phyloP scores from a whole-genome alignment of 305 asterid species.

The Solanum chacoense region DNA sequence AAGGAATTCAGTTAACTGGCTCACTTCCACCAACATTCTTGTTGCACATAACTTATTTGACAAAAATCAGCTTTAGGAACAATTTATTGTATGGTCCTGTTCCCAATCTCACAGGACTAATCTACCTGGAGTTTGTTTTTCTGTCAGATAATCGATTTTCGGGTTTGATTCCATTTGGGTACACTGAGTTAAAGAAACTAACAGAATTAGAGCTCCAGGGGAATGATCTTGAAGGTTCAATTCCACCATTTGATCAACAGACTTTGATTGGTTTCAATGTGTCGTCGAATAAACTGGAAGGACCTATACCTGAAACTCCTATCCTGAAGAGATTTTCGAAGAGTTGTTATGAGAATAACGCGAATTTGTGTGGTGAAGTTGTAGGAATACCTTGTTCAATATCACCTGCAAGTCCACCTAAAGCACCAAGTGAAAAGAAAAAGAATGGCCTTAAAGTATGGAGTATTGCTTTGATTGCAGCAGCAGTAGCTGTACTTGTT shows the following conservation, averaged over 20 bases:
- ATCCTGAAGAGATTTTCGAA: constrained; percentile 27
- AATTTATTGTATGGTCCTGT: constrained; percentile 45
- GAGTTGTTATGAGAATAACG: constrained; percentile 33
- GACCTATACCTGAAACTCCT: constrained; percentile 41
- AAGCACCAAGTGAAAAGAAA: constrained; percentile 1
- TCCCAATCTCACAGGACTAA: constrained; percentile 35
- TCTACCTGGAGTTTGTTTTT: constrained; percentile 22
- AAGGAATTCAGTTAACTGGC: constrained; percentile 35
- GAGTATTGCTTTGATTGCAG: constrained; percentile 45
- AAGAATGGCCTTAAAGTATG: constrained; percentile 20
- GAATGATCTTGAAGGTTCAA: constrained; percentile 38
- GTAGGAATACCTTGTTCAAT: constrained; percentile 31
- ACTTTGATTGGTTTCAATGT: constrained; percentile 36
- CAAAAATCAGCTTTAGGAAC: constrained; percentile 41
- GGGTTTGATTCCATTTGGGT: constrained; percentile 38
- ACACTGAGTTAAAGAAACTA: constrained; percentile 25
- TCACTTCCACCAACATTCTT: constrained; percentile 38
- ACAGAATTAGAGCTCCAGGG: constrained; percentile 37
- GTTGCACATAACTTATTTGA: constrained; percentile 40
- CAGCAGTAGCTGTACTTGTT: constrained; percentile 30
- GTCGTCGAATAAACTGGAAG: constrained; percentile 38
- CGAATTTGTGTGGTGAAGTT: constrained; percentile 40
- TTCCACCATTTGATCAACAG: constrained; percentile 55
- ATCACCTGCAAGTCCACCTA: constrained; percentile 19
- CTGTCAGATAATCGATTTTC: constrained; percentile 42